Conservation (phyloP, 2,329 filamentous ascomycete species). For the Fusarium dimerum region DNA sequence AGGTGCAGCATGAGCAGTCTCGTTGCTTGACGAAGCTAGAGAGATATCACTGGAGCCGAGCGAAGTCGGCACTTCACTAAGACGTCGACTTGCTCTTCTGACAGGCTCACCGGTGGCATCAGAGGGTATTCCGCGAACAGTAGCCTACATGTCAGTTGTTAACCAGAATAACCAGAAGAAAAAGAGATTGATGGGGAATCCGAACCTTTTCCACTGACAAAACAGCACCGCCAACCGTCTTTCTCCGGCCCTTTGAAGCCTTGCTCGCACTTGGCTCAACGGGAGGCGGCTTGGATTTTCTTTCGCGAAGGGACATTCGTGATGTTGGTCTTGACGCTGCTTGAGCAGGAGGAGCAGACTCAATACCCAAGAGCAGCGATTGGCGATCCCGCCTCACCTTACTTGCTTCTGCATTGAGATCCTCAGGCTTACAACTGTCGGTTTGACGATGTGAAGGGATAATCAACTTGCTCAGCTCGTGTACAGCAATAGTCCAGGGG, state of each 20-base stretch:
- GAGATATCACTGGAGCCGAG: conserved; percentile 20
- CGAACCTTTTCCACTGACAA: conserved; percentile 32
- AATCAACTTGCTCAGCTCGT: conserved; percentile 79
- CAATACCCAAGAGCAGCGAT: conserved; percentile 43
- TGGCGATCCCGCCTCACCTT: conserved; percentile 66
- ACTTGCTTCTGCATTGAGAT: conserved; percentile 71
- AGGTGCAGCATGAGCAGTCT: conserved; percentile 6
- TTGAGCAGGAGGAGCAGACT: conserved; percentile 29
- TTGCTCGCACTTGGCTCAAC: conserved; percentile 42
- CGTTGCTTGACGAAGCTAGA: conserved; percentile 6
- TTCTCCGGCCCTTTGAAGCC: conserved; percentile 52
- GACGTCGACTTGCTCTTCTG: conserved; percentile 45
- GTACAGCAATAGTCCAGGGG: conserved; percentile 80
- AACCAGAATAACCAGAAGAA: too few species aligned
- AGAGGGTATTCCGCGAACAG: conserved; percentile 34
- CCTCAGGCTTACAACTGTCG: conserved; percentile 73
- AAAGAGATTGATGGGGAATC: too few species aligned
- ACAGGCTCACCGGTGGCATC: conserved; percentile 28
- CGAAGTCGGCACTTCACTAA: conserved; percentile 49
- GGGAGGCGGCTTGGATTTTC: conserved; percentile 61
- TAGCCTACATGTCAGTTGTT: conserved; percentile 30
- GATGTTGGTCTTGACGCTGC: conserved; percentile 47
- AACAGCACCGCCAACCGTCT: conserved; percentile 54
- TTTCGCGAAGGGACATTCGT: conserved; percentile 72
- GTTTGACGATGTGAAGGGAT: conserved; percentile 77